phyloP scores from a whole-genome alignment of 352 stramenopile genomes.

The Pythium phragmiticola region DNA sequence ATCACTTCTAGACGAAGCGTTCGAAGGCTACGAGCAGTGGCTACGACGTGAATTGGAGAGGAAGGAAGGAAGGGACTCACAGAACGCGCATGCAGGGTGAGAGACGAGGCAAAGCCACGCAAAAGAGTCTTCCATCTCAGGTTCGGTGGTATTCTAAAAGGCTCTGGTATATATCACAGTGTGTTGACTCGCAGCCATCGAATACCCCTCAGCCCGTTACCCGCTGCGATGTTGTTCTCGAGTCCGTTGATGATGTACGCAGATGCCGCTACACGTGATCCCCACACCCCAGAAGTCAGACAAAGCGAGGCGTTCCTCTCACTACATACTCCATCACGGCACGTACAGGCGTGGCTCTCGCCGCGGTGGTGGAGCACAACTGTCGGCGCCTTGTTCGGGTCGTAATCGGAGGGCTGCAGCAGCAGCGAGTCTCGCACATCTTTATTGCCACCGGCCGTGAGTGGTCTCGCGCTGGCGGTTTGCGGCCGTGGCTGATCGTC shows the following conservation, averaged over 20 bases:
- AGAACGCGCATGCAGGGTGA: conserved; percentile 15
- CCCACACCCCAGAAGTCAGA: conserved; percentile 3
- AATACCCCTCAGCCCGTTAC: conserved; percentile 77
- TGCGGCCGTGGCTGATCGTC: conserved; percentile 8
- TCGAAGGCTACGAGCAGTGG: conserved; percentile 46
- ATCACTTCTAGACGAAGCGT: conserved; percentile 59
- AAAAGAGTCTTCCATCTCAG: background rate
- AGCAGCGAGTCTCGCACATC: conserved; percentile 59
- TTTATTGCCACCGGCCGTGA: conserved; percentile 28
- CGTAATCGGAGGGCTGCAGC: conserved; percentile 60
- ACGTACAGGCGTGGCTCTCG: conserved; percentile 63
- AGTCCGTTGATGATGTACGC: conserved; percentile 85
- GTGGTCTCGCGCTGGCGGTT: conserved; percentile 7
- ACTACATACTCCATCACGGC: background rate
- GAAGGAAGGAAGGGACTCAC: background rate
- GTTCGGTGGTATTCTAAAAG: background rate
- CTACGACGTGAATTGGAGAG: conserved; percentile 36
- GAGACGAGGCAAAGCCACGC: background rate
- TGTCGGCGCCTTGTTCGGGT: conserved; percentile 67
- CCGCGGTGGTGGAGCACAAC: conserved; percentile 76
- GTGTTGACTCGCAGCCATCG: conserved; percentile 79
- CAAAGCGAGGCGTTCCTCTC: background rate
- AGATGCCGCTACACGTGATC: conserved; percentile 29
- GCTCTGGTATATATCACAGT: conserved; percentile 31
- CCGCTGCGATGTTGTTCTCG: conserved; percentile 80